These are phyloP conservation scores for Tricholoma terreum DNA, from an alignment of 768 basidiomycete species.

Conservation along the genomic window DNA sequence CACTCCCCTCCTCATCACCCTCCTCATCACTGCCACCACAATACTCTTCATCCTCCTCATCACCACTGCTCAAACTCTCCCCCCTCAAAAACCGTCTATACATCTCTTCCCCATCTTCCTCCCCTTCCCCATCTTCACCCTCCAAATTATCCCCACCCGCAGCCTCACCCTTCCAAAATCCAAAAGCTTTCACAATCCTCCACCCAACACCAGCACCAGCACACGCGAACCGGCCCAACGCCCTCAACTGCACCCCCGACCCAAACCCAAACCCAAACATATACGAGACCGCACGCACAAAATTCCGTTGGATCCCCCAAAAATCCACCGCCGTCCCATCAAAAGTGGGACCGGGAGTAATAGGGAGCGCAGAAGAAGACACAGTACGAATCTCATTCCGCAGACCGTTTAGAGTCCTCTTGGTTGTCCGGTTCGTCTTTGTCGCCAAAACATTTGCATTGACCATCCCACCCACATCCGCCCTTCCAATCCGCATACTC, in stretches of 20 bases:
- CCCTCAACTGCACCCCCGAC: not conserved
- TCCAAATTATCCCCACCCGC: not conserved
- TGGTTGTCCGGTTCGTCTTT: not conserved
- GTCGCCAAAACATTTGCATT: constrained; percentile 3
- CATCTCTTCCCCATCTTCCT: constrained; percentile 31
- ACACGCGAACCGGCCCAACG: not conserved
- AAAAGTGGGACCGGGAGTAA: too few relatives aligned
- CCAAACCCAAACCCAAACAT: not conserved
- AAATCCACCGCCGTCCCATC: not conserved
- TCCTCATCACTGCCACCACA: constrained; percentile 21
- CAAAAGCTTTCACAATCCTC: not conserved
- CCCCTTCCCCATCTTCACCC: not conserved
- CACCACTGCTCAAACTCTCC: constrained; percentile 45
- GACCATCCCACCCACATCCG: constrained; percentile 7
- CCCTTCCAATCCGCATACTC: constrained; percentile 1
- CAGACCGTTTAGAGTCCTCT: not conserved
- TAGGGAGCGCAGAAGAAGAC: not conserved
- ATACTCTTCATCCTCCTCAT: constrained; percentile 30
- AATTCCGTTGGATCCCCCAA: not conserved
- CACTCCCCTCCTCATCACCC: constrained; percentile 23
- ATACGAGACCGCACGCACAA: not conserved
- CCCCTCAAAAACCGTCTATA: constrained; percentile 62
- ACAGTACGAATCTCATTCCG: not conserved
- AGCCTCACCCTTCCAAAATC: not conserved
- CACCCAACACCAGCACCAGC: not conserved